phyloP scores from a whole-genome alignment of 345 rosid species.

The Acer negundo region DNA sequence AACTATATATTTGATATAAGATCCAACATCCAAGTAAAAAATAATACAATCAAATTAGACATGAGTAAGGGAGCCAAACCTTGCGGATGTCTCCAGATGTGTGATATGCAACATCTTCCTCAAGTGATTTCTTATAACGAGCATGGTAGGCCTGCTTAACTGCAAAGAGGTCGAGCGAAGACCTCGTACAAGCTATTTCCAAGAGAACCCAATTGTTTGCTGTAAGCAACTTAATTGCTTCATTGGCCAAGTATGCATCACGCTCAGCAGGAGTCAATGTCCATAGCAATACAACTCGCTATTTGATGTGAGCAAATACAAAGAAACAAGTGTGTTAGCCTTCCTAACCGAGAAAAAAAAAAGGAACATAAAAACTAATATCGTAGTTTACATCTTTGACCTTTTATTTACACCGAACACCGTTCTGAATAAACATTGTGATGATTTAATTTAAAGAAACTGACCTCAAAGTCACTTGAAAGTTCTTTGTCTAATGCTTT shows the following conservation, averaged over 20 bases:
- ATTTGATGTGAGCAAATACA: constrained; percentile 23
- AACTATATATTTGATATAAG: background rate
- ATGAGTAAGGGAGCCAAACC: constrained; percentile 35
- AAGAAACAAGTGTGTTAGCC: constrained; percentile 11
- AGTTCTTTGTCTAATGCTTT: constrained; percentile 73
- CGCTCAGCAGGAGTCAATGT: constrained; percentile 77
- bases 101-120: constrained; percentile 90
- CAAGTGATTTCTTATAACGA: constrained; percentile 75
- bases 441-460: background rate
- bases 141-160: constrained; percentile 76
- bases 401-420: too few relatives aligned
- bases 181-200: constrained; percentile 85
- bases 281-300: constrained; percentile 70
- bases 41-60: background rate
- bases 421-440: background rate
- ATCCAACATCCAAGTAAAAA: too few relatives aligned
- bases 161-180: constrained; percentile 58
- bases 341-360: background rate
- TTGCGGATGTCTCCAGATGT: constrained; percentile 75
- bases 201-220: constrained; percentile 69
- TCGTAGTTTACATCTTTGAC: background rate
- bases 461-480: constrained; percentile 87
- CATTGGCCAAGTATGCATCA: constrained; percentile 76
- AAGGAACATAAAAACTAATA: background rate
- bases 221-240: constrained; percentile 71